Base-by-base conservation (phyloP, 768 basidiomycete species). In the Gyrodon lividus region DNA sequence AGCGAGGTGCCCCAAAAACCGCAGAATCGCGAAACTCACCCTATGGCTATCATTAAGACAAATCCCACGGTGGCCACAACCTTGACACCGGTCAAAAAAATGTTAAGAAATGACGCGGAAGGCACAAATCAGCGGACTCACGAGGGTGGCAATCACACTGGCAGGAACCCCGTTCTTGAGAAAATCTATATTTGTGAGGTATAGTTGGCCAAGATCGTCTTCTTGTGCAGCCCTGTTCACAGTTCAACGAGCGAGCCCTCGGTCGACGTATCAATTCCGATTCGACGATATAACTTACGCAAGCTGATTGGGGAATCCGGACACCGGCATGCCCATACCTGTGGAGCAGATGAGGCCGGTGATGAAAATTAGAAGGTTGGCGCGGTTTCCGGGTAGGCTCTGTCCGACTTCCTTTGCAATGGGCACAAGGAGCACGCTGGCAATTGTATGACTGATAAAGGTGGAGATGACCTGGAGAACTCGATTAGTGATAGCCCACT, bases 281-380 rank as follows among this genome's bases (percentile, higher is more conserved):
- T 26, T 26, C 24, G 24, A 3, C 26, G 26, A 28, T 28, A 28
- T 6, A 33, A 55, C 89, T 61, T 70, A 95, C 94, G 93, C 92
- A 43, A 92, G 94, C 72, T 97, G 92, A 69, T 98, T 97, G 0
- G 96, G 96, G 77, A 98, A 99, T n/a, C 97, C 97, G 55, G 92
- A 94, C 34, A 98, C 94, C 2, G 96, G 95, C 81, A 98, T 90
- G 10, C 92, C 96, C 97, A 99, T 99, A 2, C 96, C 97, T 5
- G 92, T 77, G 3, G 92, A 95, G 66, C 96, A 98, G 45, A 97
- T 87, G 54, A 98, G 75, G 13, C 82, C 93, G 30, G 94, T 97
- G 59, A 94, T 80, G 73, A 99, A 96, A 61, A 98, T 89, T 57
- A 99, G 82, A 8, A 98, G 72, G 59, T 92, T 87, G 39, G 80